Evolutionary conservation across 2,329 filamentous ascomycete species (phyloP), one percentile per base, ranked within the genome.

Genomic region (Colletotrichum sp.): DNA sequence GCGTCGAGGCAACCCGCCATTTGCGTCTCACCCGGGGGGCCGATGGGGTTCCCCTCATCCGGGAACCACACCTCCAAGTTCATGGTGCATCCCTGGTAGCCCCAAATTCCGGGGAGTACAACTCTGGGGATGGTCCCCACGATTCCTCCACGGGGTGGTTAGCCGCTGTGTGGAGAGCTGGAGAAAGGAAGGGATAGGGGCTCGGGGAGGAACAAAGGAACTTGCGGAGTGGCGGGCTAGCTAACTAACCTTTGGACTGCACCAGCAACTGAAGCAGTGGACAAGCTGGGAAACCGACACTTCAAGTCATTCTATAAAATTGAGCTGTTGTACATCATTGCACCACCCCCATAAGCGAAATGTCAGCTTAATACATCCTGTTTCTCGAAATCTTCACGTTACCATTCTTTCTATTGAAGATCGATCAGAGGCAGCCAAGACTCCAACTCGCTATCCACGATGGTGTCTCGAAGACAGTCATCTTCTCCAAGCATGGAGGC

Each of bases 401-500:
- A 12, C 3, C 3, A 6, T 59, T 59, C 13, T 22, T 59, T 18
- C 24, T 1, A 16, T 16, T 4, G n/a, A 0, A 4, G 0, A 13
- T 52, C 0, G 6, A 2, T 22, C 5, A 22, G 0, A 52, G 44
- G n/a, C 44, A 24, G 44, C 0, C 44, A 24, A 13, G 3, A 13
- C 12, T 13, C 39, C 18, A n/a, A 48, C 2, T 48, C 10, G 10
- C 12, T 1, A 13, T 22, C n/a, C n/a, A 28, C 3, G 8, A 72
- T 72, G 63, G 15, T 30, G 3, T 16, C 32, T 13, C 30, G 44
- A 6, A 44, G 52, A 8, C 57, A 48, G 1, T 72, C 64, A 0
- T 62, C 70, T 1, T 68, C 72, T 28, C 60, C 72, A 0, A 72
- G 68, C 68, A 72, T 75, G 63, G 63, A 64, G 16, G 68, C 24